Percentiles rank a stretch among this genome's conserved stretches.
Conservation (phyloP, 2,329 filamentous ascomycete genomes). For the Magnaporthiopsis poae region DNA sequence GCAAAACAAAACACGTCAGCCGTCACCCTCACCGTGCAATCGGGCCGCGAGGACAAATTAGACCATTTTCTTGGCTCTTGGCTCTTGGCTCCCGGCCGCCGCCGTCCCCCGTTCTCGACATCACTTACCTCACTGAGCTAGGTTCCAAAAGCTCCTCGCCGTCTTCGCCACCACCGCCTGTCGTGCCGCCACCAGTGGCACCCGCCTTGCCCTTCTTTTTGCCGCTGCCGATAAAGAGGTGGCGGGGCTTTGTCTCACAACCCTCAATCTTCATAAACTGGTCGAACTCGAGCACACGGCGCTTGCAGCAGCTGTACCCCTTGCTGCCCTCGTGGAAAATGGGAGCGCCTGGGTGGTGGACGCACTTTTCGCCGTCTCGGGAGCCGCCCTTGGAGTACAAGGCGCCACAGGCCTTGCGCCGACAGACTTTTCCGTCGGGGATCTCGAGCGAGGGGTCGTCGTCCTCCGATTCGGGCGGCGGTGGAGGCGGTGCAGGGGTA, state of each 20-base stretch:
- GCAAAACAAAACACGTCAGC: no score
- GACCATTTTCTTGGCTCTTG: no score
- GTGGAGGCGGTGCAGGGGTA: slow-evolving; percentile 33
- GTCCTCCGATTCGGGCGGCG: slow-evolving; percentile 69
- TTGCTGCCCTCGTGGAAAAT: slow-evolving; percentile 98
- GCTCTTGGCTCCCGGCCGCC: no score
- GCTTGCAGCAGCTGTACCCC: slow-evolving; percentile 94
- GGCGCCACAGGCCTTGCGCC: slow-evolving; percentile 63
- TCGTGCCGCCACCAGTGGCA: neutral
- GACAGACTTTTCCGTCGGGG: slow-evolving; percentile 64
- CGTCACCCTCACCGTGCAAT: no score
- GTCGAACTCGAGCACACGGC: slow-evolving; percentile 89
- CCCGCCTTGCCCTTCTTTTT: slow-evolving; percentile 45
- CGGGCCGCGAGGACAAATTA: no score
- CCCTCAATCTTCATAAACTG: slow-evolving; percentile 94
- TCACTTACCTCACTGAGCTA: slow-evolving; percentile 50
- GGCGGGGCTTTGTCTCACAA: slow-evolving; percentile 69
- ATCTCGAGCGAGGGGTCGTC: slow-evolving; percentile 71
- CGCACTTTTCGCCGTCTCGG: slow-evolving; percentile 67
- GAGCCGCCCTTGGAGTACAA: slow-evolving; percentile 49
- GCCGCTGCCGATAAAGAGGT: slow-evolving; percentile 75
- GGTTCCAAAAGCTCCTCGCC: slow-evolving; percentile 71
- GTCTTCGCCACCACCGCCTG: slow-evolving; percentile 50
- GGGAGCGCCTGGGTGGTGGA: slow-evolving; percentile 79
- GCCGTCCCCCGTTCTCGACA: no score